Evolutionary conservation across 495 filamentous ascomycete genomes (phyloP).

Genomic region (Penicillium taxi): DNA sequence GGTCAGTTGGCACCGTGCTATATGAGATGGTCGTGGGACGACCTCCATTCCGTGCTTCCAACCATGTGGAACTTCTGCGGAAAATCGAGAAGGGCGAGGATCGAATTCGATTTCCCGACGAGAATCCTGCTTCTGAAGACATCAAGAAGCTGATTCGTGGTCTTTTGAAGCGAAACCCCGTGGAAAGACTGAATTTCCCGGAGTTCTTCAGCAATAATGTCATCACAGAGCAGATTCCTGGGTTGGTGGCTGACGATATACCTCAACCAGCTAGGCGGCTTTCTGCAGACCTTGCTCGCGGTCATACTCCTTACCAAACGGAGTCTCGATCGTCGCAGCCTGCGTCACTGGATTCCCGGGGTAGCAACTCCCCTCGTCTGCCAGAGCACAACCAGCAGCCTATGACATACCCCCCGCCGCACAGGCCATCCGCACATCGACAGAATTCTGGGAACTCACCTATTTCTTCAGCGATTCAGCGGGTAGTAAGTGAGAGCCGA

Average conservation of each 20-base stretch:
- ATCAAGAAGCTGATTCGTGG: conserved; percentile 75
- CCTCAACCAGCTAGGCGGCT: conserved; percentile 25
- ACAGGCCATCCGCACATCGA: conserved; percentile 19
- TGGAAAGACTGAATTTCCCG: conserved; percentile 74
- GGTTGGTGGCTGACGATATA: conserved; percentile 67
- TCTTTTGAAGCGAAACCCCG: conserved; percentile 76
- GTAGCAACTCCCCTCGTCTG: conserved; percentile 18
- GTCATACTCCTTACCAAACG: conserved; percentile 13
- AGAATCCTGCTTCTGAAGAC: conserved; percentile 59
- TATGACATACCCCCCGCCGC: conserved; percentile 18
- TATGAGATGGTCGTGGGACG: conserved; percentile 90
- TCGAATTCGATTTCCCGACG: conserved; percentile 70
- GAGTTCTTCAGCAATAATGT: conserved; percentile 71
- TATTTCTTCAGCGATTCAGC: conserved; percentile 27
- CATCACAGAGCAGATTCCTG: conserved; percentile 73
- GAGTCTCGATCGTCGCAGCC: conserved; percentile 21
- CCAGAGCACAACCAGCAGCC: conserved; percentile 22
- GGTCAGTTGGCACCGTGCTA: conserved; percentile 92
- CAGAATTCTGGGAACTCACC: conserved; percentile 34
- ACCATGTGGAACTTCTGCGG: conserved; percentile 87
- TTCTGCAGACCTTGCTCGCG: conserved; percentile 11
- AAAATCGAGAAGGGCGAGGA: conserved; percentile 86
- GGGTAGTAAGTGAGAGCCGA: conserved; percentile 33
- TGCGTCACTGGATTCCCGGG: conserved; percentile 5
- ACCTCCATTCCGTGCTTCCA: conserved; percentile 84